Conservation (phyloP, 2,329 filamentous ascomycete species). For the Clonostachys sp. region DNA sequence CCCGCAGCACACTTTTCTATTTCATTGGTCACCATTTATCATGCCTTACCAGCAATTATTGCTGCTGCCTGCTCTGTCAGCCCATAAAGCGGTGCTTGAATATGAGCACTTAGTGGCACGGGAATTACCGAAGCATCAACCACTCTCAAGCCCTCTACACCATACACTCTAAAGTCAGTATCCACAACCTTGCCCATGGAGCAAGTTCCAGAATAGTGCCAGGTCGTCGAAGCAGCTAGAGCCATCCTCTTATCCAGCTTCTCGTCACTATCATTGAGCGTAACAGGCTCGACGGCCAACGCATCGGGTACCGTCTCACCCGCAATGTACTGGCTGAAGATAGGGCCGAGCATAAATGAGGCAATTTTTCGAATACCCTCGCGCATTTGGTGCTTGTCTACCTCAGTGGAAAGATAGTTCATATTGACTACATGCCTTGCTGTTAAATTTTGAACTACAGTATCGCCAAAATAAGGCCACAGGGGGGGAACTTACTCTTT, state of each 20-base stretch:
- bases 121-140: constrained; percentile 27
- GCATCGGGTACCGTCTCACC: constrained; percentile 12
- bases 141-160: constrained; percentile 21
- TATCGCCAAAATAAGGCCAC: too few relatives aligned
- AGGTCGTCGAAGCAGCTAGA: constrained; percentile 32
- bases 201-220: constrained; percentile 46
- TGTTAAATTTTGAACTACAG: background rate
- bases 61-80: constrained; percentile 25
- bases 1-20: too few relatives aligned
- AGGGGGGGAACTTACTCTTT: constrained; percentile 7
- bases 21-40: background rate
- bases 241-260: constrained; percentile 11
- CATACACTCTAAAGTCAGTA: constrained; percentile 46
- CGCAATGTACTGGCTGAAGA: constrained; percentile 9
- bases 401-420: constrained; percentile 14
- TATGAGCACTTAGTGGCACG: constrained; percentile 18
- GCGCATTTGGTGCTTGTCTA: constrained; percentile 13
- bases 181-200: constrained; percentile 55
- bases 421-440: constrained; percentile 7
- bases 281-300: constrained; percentile 7
- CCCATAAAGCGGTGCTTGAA: constrained; percentile 23
- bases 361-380: constrained; percentile 12
- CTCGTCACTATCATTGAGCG: constrained; percentile 8
- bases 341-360: constrained; percentile 12
- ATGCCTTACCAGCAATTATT: constrained; percentile 9